Conservation (phyloP, 306 rosid species). For the Quercus gilva region DNA sequence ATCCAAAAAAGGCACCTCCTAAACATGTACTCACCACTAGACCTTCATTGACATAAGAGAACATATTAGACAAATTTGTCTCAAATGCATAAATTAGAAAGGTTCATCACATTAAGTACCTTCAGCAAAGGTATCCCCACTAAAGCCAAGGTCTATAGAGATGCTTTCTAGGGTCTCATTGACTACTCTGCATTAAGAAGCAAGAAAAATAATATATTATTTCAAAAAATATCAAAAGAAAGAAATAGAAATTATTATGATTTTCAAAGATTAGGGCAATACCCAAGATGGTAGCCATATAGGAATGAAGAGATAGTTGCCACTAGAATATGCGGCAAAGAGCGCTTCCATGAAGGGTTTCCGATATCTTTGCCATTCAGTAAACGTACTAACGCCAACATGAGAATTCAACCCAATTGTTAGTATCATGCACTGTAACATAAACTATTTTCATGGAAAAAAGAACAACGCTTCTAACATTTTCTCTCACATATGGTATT, state of each 20-base stretch:
- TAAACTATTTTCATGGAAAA: not conserved
- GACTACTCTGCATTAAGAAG: constrained; percentile 62
- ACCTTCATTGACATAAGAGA: constrained; percentile 51
- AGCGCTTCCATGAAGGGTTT: constrained; percentile 58
- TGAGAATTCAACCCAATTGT: constrained; percentile 25
- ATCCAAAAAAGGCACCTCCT: constrained; percentile 85
- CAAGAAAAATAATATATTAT: constrained; percentile 18
- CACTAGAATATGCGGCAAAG: constrained; percentile 63
- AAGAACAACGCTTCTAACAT: not conserved
- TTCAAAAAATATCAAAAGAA: not conserved
- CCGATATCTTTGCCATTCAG: constrained; percentile 43
- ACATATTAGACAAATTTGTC: constrained; percentile 16
- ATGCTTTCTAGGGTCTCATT: constrained; percentile 87
- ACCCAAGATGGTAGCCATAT: constrained; percentile 90
- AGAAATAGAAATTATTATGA: constrained; percentile 18
- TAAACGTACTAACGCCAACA: constrained; percentile 33
- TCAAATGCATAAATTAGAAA: constrained; percentile 9
- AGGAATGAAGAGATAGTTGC: constrained; percentile 73
- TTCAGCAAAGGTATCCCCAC: constrained; percentile 77
- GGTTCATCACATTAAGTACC: constrained; percentile 30
- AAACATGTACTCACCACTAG: constrained; percentile 85
- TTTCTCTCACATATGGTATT: too few species aligned
- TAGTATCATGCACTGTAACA: constrained; percentile 18
- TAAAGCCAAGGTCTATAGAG: constrained; percentile 71
- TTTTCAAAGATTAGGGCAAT: constrained; percentile 24